Conservation (phyloP, 139 green algal genomes). For the Chlorella sorokiniana region DNA sequence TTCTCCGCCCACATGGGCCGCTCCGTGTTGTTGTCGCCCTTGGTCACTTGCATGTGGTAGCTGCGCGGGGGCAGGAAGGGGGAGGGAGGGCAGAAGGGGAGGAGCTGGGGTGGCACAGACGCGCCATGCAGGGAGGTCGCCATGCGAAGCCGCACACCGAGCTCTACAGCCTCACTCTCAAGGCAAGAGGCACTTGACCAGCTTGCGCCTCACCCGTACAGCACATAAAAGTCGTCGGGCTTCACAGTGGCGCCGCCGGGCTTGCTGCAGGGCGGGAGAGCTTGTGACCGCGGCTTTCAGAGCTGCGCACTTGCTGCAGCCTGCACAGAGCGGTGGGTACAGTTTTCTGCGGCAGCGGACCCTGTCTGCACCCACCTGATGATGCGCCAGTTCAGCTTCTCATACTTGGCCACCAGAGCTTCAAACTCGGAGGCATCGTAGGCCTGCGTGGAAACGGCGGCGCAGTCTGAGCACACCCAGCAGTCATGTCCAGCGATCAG, state of each 20-base stretch:
- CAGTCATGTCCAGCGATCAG: too few species aligned
- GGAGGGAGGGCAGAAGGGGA: background rate
- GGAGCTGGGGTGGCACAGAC: background rate
- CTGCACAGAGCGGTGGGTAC: too few species aligned
- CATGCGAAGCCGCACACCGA: background rate
- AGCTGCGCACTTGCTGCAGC: too few species aligned
- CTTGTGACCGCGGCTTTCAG: too few species aligned
- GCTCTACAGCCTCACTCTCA: too few species aligned
- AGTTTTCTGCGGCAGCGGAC: background rate
- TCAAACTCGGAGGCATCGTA: conserved; percentile 79
- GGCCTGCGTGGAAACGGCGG: conserved; percentile 30
- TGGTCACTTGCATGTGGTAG: conserved; percentile 59
- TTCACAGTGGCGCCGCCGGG: conserved; percentile 88
- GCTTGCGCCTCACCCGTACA: conserved; percentile 62
- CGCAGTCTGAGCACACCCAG: too few species aligned
- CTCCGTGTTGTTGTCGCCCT: conserved; percentile 83
- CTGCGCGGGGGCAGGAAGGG: conserved; percentile 1
- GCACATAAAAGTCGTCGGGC: conserved; percentile 79
- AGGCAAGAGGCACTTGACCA: too few species aligned
- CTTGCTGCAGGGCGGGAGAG: too few species aligned
- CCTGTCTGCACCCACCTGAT: conserved; percentile 37
- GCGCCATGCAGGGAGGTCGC: background rate
- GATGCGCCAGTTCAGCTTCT: conserved; percentile 91
- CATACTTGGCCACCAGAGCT: conserved; percentile 64
- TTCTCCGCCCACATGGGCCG: conserved; percentile 93